Evolutionary conservation across 2,329 filamentous ascomycete genomes (phyloP).

Genomic region (Paradendryphiella salina): DNA sequence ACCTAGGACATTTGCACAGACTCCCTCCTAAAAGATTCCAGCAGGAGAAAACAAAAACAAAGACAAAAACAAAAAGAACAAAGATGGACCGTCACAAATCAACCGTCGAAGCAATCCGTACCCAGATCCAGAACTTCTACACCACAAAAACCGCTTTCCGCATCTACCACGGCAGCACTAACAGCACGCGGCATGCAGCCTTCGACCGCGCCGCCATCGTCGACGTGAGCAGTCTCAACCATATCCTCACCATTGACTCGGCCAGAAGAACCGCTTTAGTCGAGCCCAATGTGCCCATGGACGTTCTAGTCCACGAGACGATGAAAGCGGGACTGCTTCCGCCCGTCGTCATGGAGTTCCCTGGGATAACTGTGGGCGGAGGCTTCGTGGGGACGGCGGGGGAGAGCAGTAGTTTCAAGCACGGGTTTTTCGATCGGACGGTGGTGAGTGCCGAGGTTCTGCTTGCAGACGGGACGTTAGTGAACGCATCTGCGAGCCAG

Average conservation of each 20-base stretch:
- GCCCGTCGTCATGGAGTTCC: constrained; percentile 72
- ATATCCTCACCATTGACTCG: constrained; percentile 63
- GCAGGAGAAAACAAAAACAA: background rate
- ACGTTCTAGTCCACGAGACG: constrained; percentile 62
- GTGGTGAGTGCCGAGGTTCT: constrained; percentile 67
- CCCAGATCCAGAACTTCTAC: constrained; percentile 33
- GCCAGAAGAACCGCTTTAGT: constrained; percentile 60
- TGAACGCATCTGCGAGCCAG: constrained; percentile 53
- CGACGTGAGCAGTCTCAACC: constrained; percentile 66
- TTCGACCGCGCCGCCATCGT: constrained; percentile 52
- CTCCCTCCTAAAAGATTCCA: background rate
- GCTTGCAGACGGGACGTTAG: constrained; percentile 59
- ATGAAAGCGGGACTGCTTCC: constrained; percentile 60
- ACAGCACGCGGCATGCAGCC: constrained; percentile 66
- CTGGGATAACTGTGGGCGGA: constrained; percentile 69
- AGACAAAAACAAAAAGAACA: background rate
- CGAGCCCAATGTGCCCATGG: constrained; percentile 72
- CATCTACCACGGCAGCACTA: constrained; percentile 74
- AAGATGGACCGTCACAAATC: constrained; percentile 32
- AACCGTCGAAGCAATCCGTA: constrained; percentile 28
- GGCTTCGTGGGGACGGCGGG: constrained; percentile 69
- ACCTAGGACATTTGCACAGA: too few species aligned
- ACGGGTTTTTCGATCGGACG: constrained; percentile 68
- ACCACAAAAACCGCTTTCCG: constrained; percentile 34
- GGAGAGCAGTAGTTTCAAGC: constrained; percentile 68